phyloP scores from a whole-genome alignment of 345 rosid species.

The Bruguiera sexangula region DNA sequence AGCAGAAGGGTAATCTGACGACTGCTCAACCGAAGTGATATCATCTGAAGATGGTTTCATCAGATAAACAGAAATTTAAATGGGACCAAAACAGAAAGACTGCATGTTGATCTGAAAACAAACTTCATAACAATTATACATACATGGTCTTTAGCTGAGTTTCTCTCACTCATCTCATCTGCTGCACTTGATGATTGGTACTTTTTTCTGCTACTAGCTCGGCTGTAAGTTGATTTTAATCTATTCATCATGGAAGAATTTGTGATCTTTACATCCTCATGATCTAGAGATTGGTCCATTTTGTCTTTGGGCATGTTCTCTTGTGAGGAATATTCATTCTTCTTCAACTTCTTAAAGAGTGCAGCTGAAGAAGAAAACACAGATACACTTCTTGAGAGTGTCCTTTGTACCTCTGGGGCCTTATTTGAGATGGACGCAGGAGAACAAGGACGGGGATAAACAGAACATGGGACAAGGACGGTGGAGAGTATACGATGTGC shows the following conservation, averaged over 20 bases:
- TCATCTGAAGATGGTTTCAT: constrained; percentile 28
- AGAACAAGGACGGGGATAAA: constrained; percentile 37
- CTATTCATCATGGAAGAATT: constrained; percentile 44
- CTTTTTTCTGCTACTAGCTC: constrained; percentile 35
- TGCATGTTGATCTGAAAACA: not conserved
- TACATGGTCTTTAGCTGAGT: constrained; percentile 36
- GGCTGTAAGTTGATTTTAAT: constrained; percentile 51
- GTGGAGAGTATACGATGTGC: constrained; percentile 69
- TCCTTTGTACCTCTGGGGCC: constrained; percentile 46
- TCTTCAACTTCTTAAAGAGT: constrained; percentile 48
- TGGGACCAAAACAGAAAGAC: not conserved
- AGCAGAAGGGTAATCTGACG: constrained; percentile 63
- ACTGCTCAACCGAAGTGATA: constrained; percentile 60
- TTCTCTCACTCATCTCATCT: constrained; percentile 30
- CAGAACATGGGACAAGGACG: constrained; percentile 68
- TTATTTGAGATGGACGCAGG: constrained; percentile 35
- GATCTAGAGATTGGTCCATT: constrained; percentile 22
- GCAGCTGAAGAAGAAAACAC: constrained; percentile 79
- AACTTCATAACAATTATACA: constrained; percentile 2
- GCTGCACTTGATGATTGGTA: constrained; percentile 13
- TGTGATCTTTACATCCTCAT: constrained; percentile 27
- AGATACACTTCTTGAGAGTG: constrained; percentile 65
- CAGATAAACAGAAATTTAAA: constrained; percentile 8
- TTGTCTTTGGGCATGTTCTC: constrained; percentile 25
- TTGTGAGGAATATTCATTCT: constrained; percentile 32